Base-by-base conservation (phyloP, 2,329 filamentous ascomycete species). In the Helotiales sp. region DNA sequence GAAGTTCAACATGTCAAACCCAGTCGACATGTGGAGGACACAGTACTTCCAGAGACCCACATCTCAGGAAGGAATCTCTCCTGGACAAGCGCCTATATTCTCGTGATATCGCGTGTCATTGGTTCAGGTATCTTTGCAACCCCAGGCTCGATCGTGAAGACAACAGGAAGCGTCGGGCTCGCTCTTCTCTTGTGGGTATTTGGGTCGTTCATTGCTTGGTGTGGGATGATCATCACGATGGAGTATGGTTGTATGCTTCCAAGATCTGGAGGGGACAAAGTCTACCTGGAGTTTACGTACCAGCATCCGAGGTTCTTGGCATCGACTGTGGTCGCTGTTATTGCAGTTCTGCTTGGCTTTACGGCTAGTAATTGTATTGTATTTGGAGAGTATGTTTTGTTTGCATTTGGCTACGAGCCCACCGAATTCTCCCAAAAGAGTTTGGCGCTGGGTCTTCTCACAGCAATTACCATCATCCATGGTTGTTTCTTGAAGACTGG, bases 121-220 rank as follows among this genome's bases (percentile, higher is more conserved):
- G 67, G 67, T 1, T 63, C 57, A 3, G 67, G 67, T 0, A 67
- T 69, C 44, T 69, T 69, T 44, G 65, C 67, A 6, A 69, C 73
- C 80, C 88, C 88, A 0, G 87, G 87, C 0, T 79, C 85, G 4
- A 88, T 91, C 50, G 77, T 89, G 2, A 80, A 83, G 34, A 81
- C 83, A 0, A 83, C 85, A 1, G 88, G 88, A 1, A 90, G 86
- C 8, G 79, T 84, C 2, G 82, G 82, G 1, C 75, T 83, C 34
- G 73, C 77, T 9, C 69, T 85, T 5, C 72, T 82, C 27, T 71
- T 85, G 5, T 85, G 82, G 82, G 74, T 82, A 0, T 70, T 80
- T 6, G 81, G 79, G 22, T 72, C 72, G 8, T 60, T 77, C 12
- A 73, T 80, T 33, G 73, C 76, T 2, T 72, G 73, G 46, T 75